Base-by-base conservation (phyloP, 164 flowering plant genomes). In the Macadamia tetraphylla region DNA sequence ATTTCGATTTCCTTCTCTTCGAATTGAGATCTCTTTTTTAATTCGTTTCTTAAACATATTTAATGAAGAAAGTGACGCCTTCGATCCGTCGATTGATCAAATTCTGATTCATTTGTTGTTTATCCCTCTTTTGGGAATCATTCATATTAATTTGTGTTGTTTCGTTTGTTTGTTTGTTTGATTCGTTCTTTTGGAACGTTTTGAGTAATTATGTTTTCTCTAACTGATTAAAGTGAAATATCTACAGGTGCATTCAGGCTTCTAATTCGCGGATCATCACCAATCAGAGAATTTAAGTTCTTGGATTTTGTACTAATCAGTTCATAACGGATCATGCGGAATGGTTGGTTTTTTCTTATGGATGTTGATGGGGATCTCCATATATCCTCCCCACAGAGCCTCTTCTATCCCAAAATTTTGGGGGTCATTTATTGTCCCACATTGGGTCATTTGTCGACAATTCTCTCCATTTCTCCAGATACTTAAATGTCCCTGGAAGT, bases 361-460 rank as follows among this genome's bases (percentile, higher is more conserved):
- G 88, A 88, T 74, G 58, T 70, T 62, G 86, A 88, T 77, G 84
- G 87, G 80, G 85, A 59, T 73, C 79, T 35, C 75, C 81, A 11
- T 70, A 76, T 57, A 69, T 73, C 29, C 74, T 77, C 57, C 88
- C 85, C 0, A 60, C 66, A 7, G 88, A 85, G 31, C 73, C 84
- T 31, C 70, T 79, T 18, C 29, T 76, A 7, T 72, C 73, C 3
- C 72, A 80, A 18, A 64, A 71, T 62, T 56, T 79, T 52, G 74
- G 81, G 11, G 71, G 67, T 67, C 78, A 82, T 62, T 67, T 80
- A 18, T 65, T 79, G 59, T 77, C 85, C 10, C 81, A 77, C 31
- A 66, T 84, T 30, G 60, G 73, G 63, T 79, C 80, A 29, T 73
- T 84, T 53, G 67, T 78, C 13, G 89, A 87, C 65, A 80, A 63